Percentiles rank a stretch among this genome's conserved stretches.
Conservation (phyloP, 2,329 filamentous ascomycete genomes). For the Ophiosphaerella narmari region DNA sequence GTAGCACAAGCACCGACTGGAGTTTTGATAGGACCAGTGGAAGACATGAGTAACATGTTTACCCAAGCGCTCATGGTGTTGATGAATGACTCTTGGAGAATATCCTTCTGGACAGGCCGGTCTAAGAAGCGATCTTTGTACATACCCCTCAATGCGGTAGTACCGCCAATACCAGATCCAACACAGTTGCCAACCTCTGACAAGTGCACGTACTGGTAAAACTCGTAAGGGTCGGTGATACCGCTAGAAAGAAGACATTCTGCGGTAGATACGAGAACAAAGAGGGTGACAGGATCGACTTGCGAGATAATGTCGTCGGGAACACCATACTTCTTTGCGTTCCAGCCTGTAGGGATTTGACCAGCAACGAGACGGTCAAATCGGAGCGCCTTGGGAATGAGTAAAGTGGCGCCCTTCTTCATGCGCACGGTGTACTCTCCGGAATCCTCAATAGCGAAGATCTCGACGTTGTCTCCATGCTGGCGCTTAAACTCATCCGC, state of each 20-base stretch:
- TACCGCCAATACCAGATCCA: conserved; percentile 97
- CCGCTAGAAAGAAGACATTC: conserved; percentile 89
- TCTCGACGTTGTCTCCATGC: conserved; percentile 96
- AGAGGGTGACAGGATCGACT: conserved; percentile 95
- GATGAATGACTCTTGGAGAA: conserved; percentile 99
- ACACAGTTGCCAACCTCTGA: conserved; percentile 98
- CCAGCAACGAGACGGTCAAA: conserved; percentile 98
- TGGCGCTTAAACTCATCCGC: conserved; percentile 96
- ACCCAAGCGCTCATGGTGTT: conserved; percentile 99
- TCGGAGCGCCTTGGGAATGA: conserved; percentile 94
- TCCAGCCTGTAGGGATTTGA: conserved; percentile 96
- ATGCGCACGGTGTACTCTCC: conserved; percentile 93
- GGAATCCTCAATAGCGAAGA: conserved; percentile 91
- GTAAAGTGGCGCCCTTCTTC: conserved; percentile 91
- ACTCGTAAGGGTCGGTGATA: conserved; percentile 98
- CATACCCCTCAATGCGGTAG: conserved; percentile 90
- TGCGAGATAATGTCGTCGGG: conserved; percentile 97
- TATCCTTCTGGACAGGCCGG: conserved; percentile 97
- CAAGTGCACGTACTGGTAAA: conserved; percentile 99
- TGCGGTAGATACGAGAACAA: conserved; percentile 89
- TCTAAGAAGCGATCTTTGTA: conserved; percentile 97
- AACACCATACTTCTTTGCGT: conserved; percentile 93
- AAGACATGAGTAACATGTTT: conserved; percentile 97
- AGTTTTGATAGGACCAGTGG: conserved; percentile 97
- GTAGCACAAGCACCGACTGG: conserved; percentile 97